A percentile compares a stretch with the other conserved stretches of the same genome.
Conservation (phyloP, 495 filamentous ascomycete genomes). For the Penicillium lagena region DNA sequence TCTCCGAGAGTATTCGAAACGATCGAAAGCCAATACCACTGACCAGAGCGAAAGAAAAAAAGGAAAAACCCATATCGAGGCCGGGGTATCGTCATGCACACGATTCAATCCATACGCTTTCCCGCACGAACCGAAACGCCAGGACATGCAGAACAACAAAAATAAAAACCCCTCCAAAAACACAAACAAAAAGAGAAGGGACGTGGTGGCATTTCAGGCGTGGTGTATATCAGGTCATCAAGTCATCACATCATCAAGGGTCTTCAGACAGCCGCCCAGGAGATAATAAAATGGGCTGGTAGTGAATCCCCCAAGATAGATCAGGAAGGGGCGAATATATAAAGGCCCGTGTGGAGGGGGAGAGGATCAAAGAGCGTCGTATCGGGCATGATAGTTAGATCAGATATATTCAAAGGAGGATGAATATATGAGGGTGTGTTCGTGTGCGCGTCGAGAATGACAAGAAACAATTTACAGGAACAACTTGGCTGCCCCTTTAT, state of each 20-base stretch:
- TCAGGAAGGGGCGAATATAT: not conserved
- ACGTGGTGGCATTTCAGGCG: too few relatives aligned
- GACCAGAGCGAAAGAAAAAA: constrained; percentile 12
- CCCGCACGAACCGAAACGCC: constrained; percentile 22
- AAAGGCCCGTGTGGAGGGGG: not conserved
- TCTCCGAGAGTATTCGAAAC: not conserved
- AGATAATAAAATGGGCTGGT: not conserved
- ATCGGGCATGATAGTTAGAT: not conserved
- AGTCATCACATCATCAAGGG: constrained; percentile 37
- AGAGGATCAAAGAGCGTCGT: not conserved
- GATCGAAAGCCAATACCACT: constrained; percentile 19
- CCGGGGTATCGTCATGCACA: constrained; percentile 37
- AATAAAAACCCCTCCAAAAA: too few relatives aligned
- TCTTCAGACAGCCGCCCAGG: constrained; percentile 1
- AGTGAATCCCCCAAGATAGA: not conserved
- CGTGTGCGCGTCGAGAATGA: not conserved
- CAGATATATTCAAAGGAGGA: not conserved
- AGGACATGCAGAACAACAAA: constrained; percentile 18
- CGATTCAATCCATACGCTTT: constrained; percentile 20
- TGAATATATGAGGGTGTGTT: not conserved
- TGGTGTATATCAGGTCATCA: constrained; percentile 33
- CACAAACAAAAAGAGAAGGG: too few relatives aligned
- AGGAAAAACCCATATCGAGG: constrained; percentile 29
- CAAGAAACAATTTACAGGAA: constrained; percentile 23
- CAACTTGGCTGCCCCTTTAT: constrained; percentile 48